Evolutionary conservation across 805 yeast genomes (phyloP).

Genomic region (Nakazawaea molendinolei): DNA sequence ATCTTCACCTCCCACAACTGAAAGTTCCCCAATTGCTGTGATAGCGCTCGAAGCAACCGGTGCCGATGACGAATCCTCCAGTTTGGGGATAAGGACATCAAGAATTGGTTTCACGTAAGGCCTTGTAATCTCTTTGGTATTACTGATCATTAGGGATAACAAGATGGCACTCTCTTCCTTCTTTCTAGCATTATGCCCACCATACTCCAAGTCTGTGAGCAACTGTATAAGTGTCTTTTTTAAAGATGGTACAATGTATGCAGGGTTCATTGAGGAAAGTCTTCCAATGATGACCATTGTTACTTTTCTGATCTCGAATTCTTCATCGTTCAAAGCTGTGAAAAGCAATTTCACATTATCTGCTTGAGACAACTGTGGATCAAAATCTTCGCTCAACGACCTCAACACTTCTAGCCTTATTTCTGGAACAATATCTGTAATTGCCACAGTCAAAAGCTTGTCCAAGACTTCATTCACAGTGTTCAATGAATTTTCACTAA

Average conservation of each 20-base stretch:
- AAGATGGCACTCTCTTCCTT: slow-evolving; percentile 84
- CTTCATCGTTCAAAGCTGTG: slow-evolving; percentile 88
- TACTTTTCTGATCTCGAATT: slow-evolving; percentile 72
- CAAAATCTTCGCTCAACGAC: slow-evolving; percentile 69
- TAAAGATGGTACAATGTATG: slow-evolving; percentile 89
- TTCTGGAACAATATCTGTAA: slow-evolving; percentile 84
- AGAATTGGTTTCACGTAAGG: slow-evolving; percentile 92
- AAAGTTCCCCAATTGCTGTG: slow-evolving; percentile 80
- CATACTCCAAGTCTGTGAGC: slow-evolving; percentile 77
- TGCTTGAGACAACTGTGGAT: slow-evolving; percentile 90
- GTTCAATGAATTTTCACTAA: slow-evolving; percentile 70
- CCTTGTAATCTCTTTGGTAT: slow-evolving; percentile 75
- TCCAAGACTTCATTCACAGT: slow-evolving; percentile 84
- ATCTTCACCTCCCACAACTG: slow-evolving; percentile 84
- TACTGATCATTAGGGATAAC: slow-evolving; percentile 64
- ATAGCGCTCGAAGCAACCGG: slow-evolving; percentile 85
- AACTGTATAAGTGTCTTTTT: slow-evolving; percentile 82
- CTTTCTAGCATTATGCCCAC: slow-evolving; percentile 59
- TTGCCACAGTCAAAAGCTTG: slow-evolving; percentile 71
- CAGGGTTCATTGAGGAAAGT: slow-evolving; percentile 81
- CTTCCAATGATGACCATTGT: slow-evolving; percentile 80
- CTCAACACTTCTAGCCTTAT: slow-evolving; percentile 74
- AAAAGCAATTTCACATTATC: slow-evolving; percentile 80
- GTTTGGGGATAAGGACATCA: slow-evolving; percentile 72
- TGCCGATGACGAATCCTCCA: slow-evolving; percentile 55